These are phyloP conservation scores for Aspergillus sergii DNA, from an alignment of 2,329 filamentous ascomycete species.

Conservation along the genomic window DNA sequence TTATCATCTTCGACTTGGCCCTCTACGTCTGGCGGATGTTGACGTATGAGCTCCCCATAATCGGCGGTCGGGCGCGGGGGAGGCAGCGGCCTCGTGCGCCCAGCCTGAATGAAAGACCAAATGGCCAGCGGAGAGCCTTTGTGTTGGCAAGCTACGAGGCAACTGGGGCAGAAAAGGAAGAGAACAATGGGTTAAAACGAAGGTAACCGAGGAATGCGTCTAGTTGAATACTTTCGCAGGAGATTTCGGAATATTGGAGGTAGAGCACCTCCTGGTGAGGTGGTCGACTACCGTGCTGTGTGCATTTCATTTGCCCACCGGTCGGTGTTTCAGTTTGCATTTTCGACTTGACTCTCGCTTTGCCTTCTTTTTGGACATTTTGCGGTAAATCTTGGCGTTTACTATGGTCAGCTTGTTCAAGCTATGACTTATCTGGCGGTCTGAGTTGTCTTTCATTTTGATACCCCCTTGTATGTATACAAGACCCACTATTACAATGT, in stretches of 20 bases:
- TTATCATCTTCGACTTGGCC: slow-evolving; percentile 65
- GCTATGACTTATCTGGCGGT: neutral
- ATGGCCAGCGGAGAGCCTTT: slow-evolving; percentile 43
- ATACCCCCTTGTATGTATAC: slow-evolving; percentile 21
- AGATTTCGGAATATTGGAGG: neutral
- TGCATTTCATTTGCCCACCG: neutral
- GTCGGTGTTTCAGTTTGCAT: neutral
- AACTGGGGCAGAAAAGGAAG: slow-evolving; percentile 6
- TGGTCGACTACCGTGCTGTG: neutral
- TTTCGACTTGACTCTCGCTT: neutral
- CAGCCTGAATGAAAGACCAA: slow-evolving; percentile 60
- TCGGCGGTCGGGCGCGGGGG: slow-evolving; percentile 64
- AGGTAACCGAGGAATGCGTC: slow-evolving; percentile 1
- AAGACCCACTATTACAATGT: slow-evolving; percentile 1
- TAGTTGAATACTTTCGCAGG: neutral
- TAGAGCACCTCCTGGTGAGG: neutral
- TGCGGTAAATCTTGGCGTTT: neutral
- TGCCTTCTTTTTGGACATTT: neutral
- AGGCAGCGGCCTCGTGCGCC: slow-evolving; percentile 63
- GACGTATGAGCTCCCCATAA: slow-evolving; percentile 60
- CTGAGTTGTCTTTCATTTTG: slow-evolving; percentile 1
- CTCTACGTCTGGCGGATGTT: slow-evolving; percentile 63
- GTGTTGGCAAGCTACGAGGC: slow-evolving; percentile 29
- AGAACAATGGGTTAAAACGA: slow-evolving; percentile 12
- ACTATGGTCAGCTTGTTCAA: neutral